Evolutionary conservation across 345 rosid species (phyloP).

Genomic region (Clausena lansium): DNA sequence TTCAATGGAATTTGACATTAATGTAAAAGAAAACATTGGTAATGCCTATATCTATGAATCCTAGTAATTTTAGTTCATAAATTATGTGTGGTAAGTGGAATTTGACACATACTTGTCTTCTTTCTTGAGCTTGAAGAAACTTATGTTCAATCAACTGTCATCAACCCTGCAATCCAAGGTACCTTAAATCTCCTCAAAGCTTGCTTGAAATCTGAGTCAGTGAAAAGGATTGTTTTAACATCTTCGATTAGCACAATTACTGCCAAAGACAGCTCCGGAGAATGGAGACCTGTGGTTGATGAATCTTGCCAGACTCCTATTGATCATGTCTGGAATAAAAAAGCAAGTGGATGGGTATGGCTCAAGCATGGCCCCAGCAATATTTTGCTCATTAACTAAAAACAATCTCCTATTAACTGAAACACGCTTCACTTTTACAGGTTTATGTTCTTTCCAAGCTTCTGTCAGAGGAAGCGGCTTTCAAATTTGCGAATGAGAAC

Average conservation of each 20-base stretch:
- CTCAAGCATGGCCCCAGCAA: neutral
- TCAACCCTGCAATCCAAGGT: slow-evolving; percentile 65
- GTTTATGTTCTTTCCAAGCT: slow-evolving; percentile 72
- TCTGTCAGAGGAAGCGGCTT: slow-evolving; percentile 76
- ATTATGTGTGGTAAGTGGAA: neutral
- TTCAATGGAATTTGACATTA: slow-evolving; percentile 61
- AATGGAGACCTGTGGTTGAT: slow-evolving; percentile 60
- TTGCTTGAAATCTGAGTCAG: slow-evolving; percentile 62
- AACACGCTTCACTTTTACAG: slow-evolving; percentile 29
- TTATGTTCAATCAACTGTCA: slow-evolving; percentile 48
- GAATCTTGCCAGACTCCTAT: slow-evolving; percentile 63
- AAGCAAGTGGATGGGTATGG: slow-evolving; percentile 84
- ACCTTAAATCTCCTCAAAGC: slow-evolving; percentile 68
- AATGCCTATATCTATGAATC: neutral
- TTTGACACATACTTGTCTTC: neutral
- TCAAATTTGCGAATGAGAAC: slow-evolving; percentile 52
- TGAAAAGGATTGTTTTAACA: slow-evolving; percentile 76
- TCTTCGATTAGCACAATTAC: slow-evolving; percentile 84
- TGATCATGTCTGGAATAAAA: slow-evolving; percentile 48
- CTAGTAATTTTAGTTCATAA: neutral
- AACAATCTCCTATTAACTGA: neutral
- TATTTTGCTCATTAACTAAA: neutral
- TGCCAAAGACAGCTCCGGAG: slow-evolving; percentile 53
- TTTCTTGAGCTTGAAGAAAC: slow-evolving; percentile 37
- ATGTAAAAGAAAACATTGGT: slow-evolving; percentile 39